These are phyloP conservation scores for Trametes cubensis DNA, from an alignment of 768 basidiomycete genomes.

Conservation along the genomic window DNA sequence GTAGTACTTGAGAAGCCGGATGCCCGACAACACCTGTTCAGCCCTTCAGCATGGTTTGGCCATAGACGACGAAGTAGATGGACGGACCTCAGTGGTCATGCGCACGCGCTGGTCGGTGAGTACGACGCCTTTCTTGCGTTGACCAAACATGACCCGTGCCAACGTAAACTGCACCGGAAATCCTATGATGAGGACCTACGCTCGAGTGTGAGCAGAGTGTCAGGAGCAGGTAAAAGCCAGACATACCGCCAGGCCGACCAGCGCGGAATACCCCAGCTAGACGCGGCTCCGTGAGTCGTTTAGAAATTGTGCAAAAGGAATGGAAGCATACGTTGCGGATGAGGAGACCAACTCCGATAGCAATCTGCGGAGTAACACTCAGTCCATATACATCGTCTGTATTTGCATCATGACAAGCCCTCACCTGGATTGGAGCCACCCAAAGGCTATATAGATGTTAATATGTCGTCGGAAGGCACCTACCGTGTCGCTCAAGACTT, in stretches of 20 bases:
- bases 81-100: constrained; percentile 56
- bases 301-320: neutral
- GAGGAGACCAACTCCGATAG: constrained; percentile 62
- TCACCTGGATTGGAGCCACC: constrained; percentile 62
- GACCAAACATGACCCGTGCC: constrained; percentile 53
- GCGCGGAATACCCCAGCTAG: constrained; percentile 15
- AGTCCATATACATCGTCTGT: neutral
- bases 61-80: neutral
- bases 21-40: constrained; percentile 69
- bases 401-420: neutral
- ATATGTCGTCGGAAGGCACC: neutral
- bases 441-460: constrained; percentile 44
- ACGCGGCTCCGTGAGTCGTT: neutral
- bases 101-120: constrained; percentile 70
- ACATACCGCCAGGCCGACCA: constrained; percentile 20
- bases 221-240: neutral
- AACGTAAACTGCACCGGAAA: constrained; percentile 62
- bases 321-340: constrained; percentile 52
- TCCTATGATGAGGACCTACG: constrained; percentile 53
- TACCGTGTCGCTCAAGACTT: constrained; percentile 6
- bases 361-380: constrained; percentile 40
- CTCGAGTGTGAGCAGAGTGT: neutral
- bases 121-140: constrained; percentile 58
- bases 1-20: constrained; percentile 92
- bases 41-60: neutral